Percentiles rank a stretch among this genome's conserved stretches.
Conservation (phyloP, 2,329 filamentous ascomycete genomes). For the Penicillium capsulatum region DNA sequence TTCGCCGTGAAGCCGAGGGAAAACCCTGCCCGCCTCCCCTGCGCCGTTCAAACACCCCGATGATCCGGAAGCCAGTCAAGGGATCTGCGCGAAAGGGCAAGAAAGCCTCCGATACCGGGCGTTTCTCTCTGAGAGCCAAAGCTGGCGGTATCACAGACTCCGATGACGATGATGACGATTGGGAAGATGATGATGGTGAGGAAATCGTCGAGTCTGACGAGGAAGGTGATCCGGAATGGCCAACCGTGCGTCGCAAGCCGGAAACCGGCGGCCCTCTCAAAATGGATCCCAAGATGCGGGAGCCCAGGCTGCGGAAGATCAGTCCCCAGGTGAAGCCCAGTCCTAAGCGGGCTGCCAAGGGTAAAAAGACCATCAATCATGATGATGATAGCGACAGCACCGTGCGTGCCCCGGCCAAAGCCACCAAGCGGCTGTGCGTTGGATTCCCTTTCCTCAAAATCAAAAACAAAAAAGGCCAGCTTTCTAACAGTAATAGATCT, state of each 20-base stretch:
- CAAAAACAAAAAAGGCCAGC: neutral
- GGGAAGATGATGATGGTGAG: neutral
- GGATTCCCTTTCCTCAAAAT: conserved; percentile 4
- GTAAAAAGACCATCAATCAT: neutral
- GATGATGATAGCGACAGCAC: neutral
- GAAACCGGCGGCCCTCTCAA: no score
- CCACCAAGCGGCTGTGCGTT: conserved; percentile 10
- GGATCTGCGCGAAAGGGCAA: no score
- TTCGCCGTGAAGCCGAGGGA: conserved; percentile 29
- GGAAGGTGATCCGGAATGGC: no score
- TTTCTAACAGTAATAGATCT: neutral
- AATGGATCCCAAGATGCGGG: no score
- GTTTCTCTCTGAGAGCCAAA: no score
- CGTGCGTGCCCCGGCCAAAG: neutral
- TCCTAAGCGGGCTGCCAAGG: neutral
- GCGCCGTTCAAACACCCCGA: conserved; percentile 24
- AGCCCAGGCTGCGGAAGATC: no score
- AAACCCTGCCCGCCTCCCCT: conserved; percentile 40
- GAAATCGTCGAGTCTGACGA: neutral
- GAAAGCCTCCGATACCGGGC: no score
- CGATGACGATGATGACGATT: neutral
- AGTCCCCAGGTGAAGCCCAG: no score
- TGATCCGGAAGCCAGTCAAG: no score
- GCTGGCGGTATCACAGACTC: no score
- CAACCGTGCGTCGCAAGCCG: no score